Evolutionary conservation across 202 grass and related monocot genomes (phyloP).

Genomic region (Panicum hallii): DNA sequence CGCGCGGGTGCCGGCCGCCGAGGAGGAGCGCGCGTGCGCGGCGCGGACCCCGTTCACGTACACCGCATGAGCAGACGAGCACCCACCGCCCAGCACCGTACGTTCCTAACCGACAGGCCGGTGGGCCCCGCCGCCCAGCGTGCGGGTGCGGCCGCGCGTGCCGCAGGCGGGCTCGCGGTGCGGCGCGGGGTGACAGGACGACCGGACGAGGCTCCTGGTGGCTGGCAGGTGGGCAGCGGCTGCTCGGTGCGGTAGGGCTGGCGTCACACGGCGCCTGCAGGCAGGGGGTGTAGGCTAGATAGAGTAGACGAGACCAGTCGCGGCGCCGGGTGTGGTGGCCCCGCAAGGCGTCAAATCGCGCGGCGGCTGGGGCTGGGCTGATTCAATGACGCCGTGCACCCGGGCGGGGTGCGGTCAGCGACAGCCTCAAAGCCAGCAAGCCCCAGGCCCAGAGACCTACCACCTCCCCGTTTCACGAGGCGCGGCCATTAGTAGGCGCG

Average conservation of each 20-base stretch:
- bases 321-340: background rate
- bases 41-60: background rate
- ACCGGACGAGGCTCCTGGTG: background rate
- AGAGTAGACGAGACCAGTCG: slow-evolving; percentile 12
- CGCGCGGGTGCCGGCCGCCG: too few relatives aligned
- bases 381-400: slow-evolving; percentile 16
- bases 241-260: slow-evolving; percentile 62
- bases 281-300: background rate
- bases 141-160: slow-evolving; percentile 19
- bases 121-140: background rate
- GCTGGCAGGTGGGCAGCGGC: too few relatives aligned
- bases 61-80: background rate
- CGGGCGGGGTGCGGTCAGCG: slow-evolving; percentile 40
- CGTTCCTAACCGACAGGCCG: background rate
- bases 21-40: background rate
- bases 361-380: slow-evolving; percentile 63
- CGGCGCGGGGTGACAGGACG: slow-evolving; percentile 13
- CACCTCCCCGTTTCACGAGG: slow-evolving; percentile 41
- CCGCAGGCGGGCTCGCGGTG: slow-evolving; percentile 1
- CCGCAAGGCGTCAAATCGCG: slow-evolving; percentile 63
- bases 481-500: slow-evolving; percentile 25
- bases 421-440: slow-evolving; percentile 39
- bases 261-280: slow-evolving; percentile 55
- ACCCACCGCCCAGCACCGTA: background rate
- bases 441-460: slow-evolving; percentile 2